Evolutionary conservation across 2,329 filamentous ascomycete species (phyloP).

Genomic region (Parascedosporium putredinis): DNA sequence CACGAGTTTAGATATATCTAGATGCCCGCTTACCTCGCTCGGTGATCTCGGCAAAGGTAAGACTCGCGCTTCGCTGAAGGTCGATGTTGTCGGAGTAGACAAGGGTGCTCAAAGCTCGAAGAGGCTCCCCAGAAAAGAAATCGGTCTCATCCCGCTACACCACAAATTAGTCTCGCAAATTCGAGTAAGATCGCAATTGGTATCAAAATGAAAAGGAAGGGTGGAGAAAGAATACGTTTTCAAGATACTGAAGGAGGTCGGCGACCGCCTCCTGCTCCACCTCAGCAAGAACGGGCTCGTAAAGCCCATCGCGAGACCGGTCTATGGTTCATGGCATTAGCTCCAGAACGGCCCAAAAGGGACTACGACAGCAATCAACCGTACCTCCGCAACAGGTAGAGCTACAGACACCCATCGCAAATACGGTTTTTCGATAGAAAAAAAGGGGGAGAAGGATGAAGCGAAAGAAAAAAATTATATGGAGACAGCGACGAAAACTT

Average conservation of each 20-base stretch:
- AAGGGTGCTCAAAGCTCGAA: conserved; percentile 85
- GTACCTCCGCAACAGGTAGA: conserved; percentile 47
- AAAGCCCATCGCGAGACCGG: conserved; percentile 69
- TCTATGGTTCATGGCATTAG: conserved; percentile 30
- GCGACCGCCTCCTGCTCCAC: conserved; percentile 95
- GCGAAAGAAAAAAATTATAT: background rate
- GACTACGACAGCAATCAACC: conserved; percentile 1
- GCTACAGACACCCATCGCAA: conserved; percentile 50
- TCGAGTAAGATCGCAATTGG: too few relatives aligned
- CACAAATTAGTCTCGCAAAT: conserved; percentile 20
- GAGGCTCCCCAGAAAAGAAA: conserved; percentile 93
- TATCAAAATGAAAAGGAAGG: too few relatives aligned
- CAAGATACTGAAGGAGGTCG: conserved; percentile 87
- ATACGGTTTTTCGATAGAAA: background rate
- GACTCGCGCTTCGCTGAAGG: conserved; percentile 88
- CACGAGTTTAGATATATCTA: too few relatives aligned
- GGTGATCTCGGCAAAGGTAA: conserved; percentile 98
- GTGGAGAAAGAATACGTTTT: conserved; percentile 65
- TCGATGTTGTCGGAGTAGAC: conserved; percentile 99
- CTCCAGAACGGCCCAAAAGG: background rate
- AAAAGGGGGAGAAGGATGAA: background rate
- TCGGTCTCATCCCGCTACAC: conserved; percentile 84
- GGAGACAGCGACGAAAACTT: background rate
- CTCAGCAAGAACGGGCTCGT: conserved; percentile 83
- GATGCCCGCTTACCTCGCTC: conserved; percentile 87